Evolutionary conservation across 352 stramenopile genomes (phyloP), one percentile per base, ranked within the genome.

Genomic region (Phytopythium aichiense): DNA sequence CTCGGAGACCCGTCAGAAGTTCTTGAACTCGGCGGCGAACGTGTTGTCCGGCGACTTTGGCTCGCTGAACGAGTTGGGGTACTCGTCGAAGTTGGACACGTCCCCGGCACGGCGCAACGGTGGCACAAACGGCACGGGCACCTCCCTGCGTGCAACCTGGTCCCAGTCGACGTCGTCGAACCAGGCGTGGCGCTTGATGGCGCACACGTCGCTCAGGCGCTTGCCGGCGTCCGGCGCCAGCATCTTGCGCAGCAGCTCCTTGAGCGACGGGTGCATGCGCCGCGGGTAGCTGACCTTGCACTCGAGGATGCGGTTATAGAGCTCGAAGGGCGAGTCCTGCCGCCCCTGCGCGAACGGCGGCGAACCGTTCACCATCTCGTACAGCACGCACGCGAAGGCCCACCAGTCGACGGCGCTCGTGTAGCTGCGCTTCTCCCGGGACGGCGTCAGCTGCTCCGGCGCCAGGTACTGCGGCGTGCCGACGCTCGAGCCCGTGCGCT

Each of bases 261-360:
- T 84, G 28, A 88, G 69, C 7, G 65, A 31, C 18, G 51, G 40
- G 16, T 74, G 60, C 56, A 88, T 72, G 54, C 77, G 71, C 65
- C 75, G 69, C 20, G 76, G 67, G 76, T 74, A 87, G 60, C 75
- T 67, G 42, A 92, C 69, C 42, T 81, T 73, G 15, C 84, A 79
- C 30, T 82, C 71, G 0, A 91, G 60, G 33, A 98, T 97, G 15
- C 84, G 76, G 50, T 77, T 91, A 63, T 91, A 93, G 30, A 95
- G 79, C 56, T 88, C 79, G 61, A 95, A 97, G 51, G 95, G 87
- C 28, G 84, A 79, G 49, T 98, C 94, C 46, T 81, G 69, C 28
- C 91, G 87, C 8, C 81, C 77, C 31, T 88, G 74, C 35, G 81
- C 91, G 65, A 96, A 95, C 28, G 88, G 88, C 20, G 87, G 85